Conservation (phyloP, 2,329 filamentous ascomycete genomes). For the Paradendryphiella salina region DNA sequence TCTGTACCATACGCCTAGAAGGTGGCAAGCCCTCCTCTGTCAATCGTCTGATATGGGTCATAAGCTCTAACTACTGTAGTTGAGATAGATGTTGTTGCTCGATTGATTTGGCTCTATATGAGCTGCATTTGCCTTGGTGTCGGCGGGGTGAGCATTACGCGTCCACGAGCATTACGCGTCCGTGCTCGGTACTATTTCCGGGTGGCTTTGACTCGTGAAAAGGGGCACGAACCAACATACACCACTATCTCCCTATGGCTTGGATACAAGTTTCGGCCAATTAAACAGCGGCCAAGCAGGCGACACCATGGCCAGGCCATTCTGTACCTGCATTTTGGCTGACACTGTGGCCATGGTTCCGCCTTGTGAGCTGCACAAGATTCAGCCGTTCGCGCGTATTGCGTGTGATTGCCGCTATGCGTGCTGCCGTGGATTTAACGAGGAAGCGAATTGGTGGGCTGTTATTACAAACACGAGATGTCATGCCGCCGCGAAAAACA, state of each 20-base stretch:
- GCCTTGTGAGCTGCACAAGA: constrained; percentile 21
- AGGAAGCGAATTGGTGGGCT: background rate
- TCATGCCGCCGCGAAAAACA: constrained; percentile 2
- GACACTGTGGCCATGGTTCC: constrained; percentile 21
- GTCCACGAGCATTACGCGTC: too few relatives aligned
- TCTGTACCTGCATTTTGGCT: constrained; percentile 30
- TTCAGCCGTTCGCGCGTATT: constrained; percentile 22
- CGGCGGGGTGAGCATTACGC: too few relatives aligned
- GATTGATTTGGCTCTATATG: too few relatives aligned
- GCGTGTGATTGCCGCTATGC: constrained; percentile 14
- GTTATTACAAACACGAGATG: constrained; percentile 6
- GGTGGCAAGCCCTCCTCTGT: too few relatives aligned
- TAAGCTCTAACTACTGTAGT: too few relatives aligned
- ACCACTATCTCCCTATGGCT: constrained; percentile 15
- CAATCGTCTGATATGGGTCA: too few relatives aligned
- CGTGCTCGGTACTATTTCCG: constrained; percentile 1
- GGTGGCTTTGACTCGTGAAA: constrained; percentile 16
- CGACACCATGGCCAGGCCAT: constrained; percentile 14
- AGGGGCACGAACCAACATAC: constrained; percentile 17
- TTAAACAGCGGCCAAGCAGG: constrained; percentile 15
- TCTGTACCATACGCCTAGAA: too few relatives aligned
- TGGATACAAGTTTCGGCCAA: constrained; percentile 24
- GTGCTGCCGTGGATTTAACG: constrained; percentile 1
- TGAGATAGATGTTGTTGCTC: too few relatives aligned
- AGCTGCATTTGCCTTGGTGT: too few relatives aligned